Conservation (phyloP, 2,329 filamentous ascomycete genomes). For the Cryphonectria nitschkei region DNA sequence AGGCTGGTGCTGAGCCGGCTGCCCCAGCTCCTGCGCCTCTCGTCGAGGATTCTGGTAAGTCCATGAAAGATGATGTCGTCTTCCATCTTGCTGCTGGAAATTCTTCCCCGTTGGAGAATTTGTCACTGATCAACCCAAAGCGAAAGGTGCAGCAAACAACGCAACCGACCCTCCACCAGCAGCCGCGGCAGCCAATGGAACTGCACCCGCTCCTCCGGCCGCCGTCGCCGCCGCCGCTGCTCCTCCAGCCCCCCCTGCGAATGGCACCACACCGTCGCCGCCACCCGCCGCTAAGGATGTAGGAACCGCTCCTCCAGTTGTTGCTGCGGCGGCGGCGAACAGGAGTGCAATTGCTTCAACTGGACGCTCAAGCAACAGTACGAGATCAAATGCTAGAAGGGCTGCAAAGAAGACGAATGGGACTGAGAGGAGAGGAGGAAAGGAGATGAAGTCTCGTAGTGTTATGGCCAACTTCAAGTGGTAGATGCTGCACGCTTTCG, state of each 20-base stretch:
- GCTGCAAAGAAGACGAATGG: neutral
- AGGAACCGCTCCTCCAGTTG: too few species aligned
- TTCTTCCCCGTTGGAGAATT: too few species aligned
- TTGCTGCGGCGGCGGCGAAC: neutral
- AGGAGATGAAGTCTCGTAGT: constrained; percentile 1
- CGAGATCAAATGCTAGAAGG: neutral
- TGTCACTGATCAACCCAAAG: too few species aligned
- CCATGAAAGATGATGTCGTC: neutral
- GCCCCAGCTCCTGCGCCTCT: neutral
- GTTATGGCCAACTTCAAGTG: neutral
- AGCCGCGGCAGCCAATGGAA: neutral
- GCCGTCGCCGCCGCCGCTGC: too few species aligned
- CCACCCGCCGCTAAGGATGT: too few species aligned
- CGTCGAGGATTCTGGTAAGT: neutral
- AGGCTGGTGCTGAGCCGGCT: neutral
- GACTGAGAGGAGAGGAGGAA: neutral
- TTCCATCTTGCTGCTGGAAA: neutral
- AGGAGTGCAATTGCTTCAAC: neutral
- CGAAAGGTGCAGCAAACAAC: neutral
- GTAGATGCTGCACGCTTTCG: neutral
- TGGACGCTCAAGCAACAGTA: neutral
- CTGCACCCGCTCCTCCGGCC: neutral
- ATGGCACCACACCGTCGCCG: too few species aligned
- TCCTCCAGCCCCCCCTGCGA: too few species aligned
- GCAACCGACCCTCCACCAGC: too few species aligned